These are phyloP conservation scores for Suhomyces panamericanus DNA, from an alignment of 1,139 yeast species.

Conservation along the genomic window DNA sequence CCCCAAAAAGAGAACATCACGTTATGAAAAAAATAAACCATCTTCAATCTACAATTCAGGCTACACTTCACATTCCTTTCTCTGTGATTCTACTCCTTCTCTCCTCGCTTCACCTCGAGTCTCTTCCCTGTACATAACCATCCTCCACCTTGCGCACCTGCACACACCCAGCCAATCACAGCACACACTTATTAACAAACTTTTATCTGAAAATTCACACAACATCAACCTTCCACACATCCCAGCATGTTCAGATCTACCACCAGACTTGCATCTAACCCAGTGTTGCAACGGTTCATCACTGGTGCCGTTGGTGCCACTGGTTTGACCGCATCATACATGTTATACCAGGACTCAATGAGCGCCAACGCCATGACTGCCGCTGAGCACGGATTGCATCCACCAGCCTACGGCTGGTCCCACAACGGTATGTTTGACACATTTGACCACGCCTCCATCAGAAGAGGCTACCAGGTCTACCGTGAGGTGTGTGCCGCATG, in stretches of 20 bases:
- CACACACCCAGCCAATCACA: conserved; percentile 11
- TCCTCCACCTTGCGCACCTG: conserved; percentile 1
- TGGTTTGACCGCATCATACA: conserved; percentile 71
- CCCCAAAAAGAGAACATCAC: no score
- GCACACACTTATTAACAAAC: conserved; percentile 11
- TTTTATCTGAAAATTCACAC: conserved; percentile 12
- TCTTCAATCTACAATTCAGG: no score
- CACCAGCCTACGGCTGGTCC: conserved; percentile 92
- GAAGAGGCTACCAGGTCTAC: conserved; percentile 99
- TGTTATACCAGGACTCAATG: conserved; percentile 75
- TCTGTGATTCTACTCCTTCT: neutral
- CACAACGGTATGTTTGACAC: conserved; percentile 90
- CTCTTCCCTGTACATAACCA: neutral
- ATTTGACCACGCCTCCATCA: conserved; percentile 93
- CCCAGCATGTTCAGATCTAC: conserved; percentile 14
- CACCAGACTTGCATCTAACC: conserved; percentile 18
- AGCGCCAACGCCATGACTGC: conserved; percentile 97
- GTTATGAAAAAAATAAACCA: no score
- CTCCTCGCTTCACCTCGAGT: neutral
- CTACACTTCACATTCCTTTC: neutral
- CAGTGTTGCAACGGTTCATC: conserved; percentile 55
- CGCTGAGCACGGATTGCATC: conserved; percentile 98
- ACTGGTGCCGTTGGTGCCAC: conserved; percentile 66
- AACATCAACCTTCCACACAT: conserved; percentile 6
- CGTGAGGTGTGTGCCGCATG: conserved; percentile 99